Evolutionary conservation across 495 filamentous ascomycete genomes (phyloP).

Genomic region (Aspergillus wentii): DNA sequence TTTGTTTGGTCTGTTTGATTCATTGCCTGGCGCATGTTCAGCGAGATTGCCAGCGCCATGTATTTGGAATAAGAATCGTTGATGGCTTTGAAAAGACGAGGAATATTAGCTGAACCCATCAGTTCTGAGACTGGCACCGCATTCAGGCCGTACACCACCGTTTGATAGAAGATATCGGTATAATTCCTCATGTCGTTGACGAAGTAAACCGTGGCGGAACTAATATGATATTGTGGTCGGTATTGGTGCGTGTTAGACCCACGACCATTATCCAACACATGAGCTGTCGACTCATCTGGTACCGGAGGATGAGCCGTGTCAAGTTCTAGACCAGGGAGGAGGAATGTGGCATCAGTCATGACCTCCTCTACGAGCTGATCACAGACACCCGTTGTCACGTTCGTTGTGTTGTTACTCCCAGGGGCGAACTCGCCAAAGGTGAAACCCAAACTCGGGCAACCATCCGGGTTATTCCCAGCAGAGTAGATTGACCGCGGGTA

Average conservation of each 20-base stretch:
- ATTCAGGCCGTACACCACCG: too few species aligned
- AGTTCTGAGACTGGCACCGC: too few species aligned
- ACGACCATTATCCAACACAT: background rate
- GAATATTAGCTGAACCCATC: background rate
- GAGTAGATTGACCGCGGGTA: too few species aligned
- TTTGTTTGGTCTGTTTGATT: background rate
- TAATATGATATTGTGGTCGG: background rate
- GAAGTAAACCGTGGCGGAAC: background rate
- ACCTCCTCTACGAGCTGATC: too few species aligned
- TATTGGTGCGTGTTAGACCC: background rate
- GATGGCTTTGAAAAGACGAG: background rate
- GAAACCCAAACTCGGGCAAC: constrained; percentile 1
- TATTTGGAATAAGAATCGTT: background rate
- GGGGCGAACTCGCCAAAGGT: background rate
- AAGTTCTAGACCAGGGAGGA: too few species aligned
- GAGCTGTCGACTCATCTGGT: constrained; percentile 1
- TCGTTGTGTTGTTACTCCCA: background rate
- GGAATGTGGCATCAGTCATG: too few species aligned
- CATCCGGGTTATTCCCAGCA: constrained; percentile 12
- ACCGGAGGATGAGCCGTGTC: background rate
- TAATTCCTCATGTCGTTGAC: too few species aligned
- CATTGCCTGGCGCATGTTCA: background rate
- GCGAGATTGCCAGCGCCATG: constrained; percentile 1
- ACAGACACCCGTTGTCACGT: too few species aligned
- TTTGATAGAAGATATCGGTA: too few species aligned